Evolutionary conservation across 169 alveolate species (phyloP).

Genomic region (Ichthyophthirius multifiliis): DNA sequence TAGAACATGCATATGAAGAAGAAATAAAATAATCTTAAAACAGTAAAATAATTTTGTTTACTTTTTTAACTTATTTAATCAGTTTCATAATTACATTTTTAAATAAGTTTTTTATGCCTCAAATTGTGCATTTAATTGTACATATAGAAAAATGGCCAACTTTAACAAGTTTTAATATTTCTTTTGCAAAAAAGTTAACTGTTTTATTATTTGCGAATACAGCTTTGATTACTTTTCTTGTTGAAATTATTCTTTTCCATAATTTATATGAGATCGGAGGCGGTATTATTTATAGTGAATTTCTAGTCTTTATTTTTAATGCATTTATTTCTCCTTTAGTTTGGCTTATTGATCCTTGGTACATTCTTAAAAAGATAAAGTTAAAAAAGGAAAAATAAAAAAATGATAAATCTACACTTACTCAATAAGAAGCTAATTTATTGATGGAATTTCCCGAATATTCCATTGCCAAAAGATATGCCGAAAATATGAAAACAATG

Average conservation of each 20-base stretch:
- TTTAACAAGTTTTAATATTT: slow-evolving; percentile 35
- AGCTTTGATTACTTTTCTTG: slow-evolving; percentile 30
- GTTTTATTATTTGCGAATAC: slow-evolving; percentile 23
- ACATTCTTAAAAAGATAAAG: slow-evolving; percentile 11
- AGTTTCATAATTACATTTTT: slow-evolving; percentile 18
- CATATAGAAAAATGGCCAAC: slow-evolving; percentile 32
- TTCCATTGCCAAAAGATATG: slow-evolving; percentile 39
- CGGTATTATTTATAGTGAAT: slow-evolving; percentile 43
- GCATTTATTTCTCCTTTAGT: slow-evolving; percentile 37
- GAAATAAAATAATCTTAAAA: background rate
- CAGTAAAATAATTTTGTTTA: background rate
- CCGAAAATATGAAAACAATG: slow-evolving; percentile 48
- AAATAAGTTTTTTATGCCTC: slow-evolving; percentile 31
- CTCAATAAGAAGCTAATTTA: slow-evolving; percentile 38
- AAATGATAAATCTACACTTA: slow-evolving; percentile 18
- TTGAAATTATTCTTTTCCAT: slow-evolving; percentile 14
- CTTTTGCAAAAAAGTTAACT: slow-evolving; percentile 30
- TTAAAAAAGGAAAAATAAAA: slow-evolving; percentile 1
- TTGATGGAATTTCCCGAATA: slow-evolving; percentile 37
- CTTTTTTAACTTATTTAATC: background rate
- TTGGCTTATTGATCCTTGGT: slow-evolving; percentile 42
- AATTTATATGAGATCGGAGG: slow-evolving; percentile 36
- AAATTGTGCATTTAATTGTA: slow-evolving; percentile 28
- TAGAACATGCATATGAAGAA: slow-evolving; percentile 32
- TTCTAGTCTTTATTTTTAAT: slow-evolving; percentile 34